phyloP scores from a whole-genome alignment of 164 flowering plant species.

The Magnolia changhungtana region DNA sequence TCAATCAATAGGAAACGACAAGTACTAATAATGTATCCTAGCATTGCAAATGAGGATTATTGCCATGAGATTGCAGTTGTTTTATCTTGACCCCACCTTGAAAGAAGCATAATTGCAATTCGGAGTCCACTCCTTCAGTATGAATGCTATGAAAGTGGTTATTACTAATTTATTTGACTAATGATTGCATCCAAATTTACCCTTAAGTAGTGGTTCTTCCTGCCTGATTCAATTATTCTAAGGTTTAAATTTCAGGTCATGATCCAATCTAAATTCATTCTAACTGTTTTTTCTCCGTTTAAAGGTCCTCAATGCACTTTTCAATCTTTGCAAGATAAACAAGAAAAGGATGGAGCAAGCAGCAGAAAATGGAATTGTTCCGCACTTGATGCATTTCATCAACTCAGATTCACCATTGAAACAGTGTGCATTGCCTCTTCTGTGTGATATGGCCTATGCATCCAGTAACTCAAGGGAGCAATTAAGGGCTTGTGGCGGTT shows the following conservation, averaged over 20 bases:
- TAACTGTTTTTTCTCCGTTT: conserved; percentile 11
- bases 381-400: conserved; percentile 92
- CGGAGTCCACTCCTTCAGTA: too few relatives aligned
- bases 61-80: too few relatives aligned
- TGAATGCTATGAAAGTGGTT: too few relatives aligned
- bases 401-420: conserved; percentile 80
- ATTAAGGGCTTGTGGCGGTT: conserved; percentile 86
- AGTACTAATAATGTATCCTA: too few relatives aligned
- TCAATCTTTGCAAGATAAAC: conserved; percentile 96
- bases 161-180: too few relatives aligned
- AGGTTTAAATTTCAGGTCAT: not conserved
- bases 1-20: too few relatives aligned
- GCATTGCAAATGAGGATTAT: too few relatives aligned
- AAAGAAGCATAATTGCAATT: too few relatives aligned
- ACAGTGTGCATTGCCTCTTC: conserved; percentile 80
- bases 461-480: conserved; percentile 97
- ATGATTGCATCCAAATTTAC: too few relatives aligned
- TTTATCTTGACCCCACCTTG: too few relatives aligned
- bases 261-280: conserved; percentile 3
- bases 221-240: not conserved
- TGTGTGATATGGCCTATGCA: conserved; percentile 99
- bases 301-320: conserved; percentile 90
- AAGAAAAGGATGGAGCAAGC: conserved; percentile 98
- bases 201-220: not conserved
- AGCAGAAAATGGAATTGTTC: conserved; percentile 99